Evolutionary conservation across 1,139 yeast species (phyloP).

Genomic region (Lodderomyces theae): DNA sequence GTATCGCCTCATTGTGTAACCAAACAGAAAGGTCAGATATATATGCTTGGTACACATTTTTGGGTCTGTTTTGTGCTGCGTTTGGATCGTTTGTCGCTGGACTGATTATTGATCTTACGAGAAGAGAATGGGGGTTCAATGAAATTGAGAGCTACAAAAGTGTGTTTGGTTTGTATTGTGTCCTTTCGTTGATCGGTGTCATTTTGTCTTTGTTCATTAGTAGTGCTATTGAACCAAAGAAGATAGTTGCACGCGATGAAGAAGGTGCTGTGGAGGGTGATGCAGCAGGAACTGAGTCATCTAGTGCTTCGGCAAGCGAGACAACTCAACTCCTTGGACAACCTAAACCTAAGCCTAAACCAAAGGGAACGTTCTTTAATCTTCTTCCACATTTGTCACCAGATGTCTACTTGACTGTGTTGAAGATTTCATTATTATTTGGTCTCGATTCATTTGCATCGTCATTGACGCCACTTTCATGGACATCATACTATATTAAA

Average conservation of each 20-base stretch:
- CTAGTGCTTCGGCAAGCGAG: too few relatives aligned
- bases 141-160: constrained; percentile 27
- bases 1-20: constrained; percentile 33
- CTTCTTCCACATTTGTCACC: constrained; percentile 23
- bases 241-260: too few relatives aligned
- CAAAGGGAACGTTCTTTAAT: constrained; percentile 9
- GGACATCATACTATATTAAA: constrained; percentile 44
- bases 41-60: constrained; percentile 43
- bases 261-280: too few relatives aligned
- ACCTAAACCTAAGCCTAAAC: too few relatives aligned
- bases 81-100: constrained; percentile 37
- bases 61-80: constrained; percentile 38
- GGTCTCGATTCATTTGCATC: constrained; percentile 46
- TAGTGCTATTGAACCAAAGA: constrained; percentile 19
- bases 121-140: constrained; percentile 18
- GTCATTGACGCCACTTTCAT: constrained; percentile 42
- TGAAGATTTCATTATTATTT: constrained; percentile 36
- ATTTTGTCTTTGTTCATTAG: constrained; percentile 21
- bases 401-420: constrained; percentile 21
- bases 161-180: constrained; percentile 27
- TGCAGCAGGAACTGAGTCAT: too few relatives aligned
- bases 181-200: constrained; percentile 20
- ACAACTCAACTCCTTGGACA: constrained; percentile 15
- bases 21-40: constrained; percentile 35
- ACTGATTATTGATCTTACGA: constrained; percentile 23